Conservation (phyloP, 441 rosid species). For the Euphorbia celastroides region DNA sequence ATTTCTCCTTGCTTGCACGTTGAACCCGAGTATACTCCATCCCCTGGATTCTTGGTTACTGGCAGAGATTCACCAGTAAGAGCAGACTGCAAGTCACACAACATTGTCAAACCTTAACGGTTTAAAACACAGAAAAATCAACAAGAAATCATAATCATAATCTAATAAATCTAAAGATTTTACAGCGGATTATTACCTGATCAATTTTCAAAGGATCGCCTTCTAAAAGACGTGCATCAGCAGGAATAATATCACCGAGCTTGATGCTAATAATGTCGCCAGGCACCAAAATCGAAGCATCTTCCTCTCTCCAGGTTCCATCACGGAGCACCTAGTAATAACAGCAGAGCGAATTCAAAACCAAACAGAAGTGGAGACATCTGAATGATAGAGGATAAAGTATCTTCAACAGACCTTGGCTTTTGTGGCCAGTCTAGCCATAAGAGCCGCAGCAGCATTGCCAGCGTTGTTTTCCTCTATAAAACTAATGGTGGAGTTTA, state of each 20-base stretch:
- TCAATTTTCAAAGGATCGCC: conserved; percentile 63
- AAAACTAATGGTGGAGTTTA: conserved; percentile 89
- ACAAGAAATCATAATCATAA: neutral
- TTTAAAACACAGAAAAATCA: neutral
- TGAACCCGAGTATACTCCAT: conserved; percentile 56
- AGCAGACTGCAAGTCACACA: conserved; percentile 50
- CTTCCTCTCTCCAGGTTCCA: conserved; percentile 77
- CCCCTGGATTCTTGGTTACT: conserved; percentile 46
- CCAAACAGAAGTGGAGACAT: neutral
- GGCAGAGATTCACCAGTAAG: conserved; percentile 66
- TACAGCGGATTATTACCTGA: conserved; percentile 33
- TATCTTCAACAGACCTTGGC: conserved; percentile 51
- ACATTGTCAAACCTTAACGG: no score
- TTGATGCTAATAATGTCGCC: conserved; percentile 59
- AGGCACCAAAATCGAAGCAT: conserved; percentile 77
- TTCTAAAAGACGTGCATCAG: conserved; percentile 59
- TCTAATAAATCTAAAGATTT: neutral
- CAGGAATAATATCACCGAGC: conserved; percentile 53
- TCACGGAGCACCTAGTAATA: conserved; percentile 62
- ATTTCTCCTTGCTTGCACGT: conserved; percentile 67
- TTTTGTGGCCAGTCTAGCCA: conserved; percentile 95
- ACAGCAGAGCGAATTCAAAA: neutral
- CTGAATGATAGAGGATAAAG: neutral
- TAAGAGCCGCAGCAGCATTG: conserved; percentile 94
- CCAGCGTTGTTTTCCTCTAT: conserved; percentile 96